Conservation (phyloP, 2,329 filamentous ascomycete species). For the Magnaporthales sp. region DNA sequence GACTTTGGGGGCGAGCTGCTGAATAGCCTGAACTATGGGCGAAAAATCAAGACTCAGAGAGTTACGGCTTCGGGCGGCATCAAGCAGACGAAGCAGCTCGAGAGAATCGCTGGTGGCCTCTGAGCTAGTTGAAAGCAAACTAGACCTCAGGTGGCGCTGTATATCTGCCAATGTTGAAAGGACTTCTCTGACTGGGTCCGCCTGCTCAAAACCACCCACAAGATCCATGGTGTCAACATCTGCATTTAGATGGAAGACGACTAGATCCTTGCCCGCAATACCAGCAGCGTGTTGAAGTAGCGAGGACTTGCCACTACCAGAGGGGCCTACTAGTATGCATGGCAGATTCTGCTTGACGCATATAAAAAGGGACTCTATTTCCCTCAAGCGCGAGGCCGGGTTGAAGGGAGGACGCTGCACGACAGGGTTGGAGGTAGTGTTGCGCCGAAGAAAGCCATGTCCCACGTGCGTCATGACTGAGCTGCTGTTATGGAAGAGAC, state of each 20-base stretch:
- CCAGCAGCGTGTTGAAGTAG: constrained; percentile 76
- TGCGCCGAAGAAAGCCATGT: constrained; percentile 59
- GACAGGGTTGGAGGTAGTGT: constrained; percentile 35
- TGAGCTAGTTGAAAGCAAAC: constrained; percentile 25
- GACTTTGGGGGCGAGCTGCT: constrained; percentile 29
- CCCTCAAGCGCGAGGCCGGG: constrained; percentile 48
- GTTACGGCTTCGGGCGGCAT: constrained; percentile 17
- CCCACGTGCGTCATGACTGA: constrained; percentile 67
- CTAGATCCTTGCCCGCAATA: constrained; percentile 63
- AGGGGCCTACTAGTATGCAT: constrained; percentile 76
- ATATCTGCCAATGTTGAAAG: constrained; percentile 16
- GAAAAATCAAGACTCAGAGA: constrained; percentile 27
- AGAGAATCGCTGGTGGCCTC: constrained; percentile 9
- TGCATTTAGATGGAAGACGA: constrained; percentile 83
- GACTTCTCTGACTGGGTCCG: constrained; percentile 68
- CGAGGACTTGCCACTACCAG: constrained; percentile 79
- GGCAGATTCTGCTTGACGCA: constrained; percentile 83
- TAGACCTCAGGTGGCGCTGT: background rate
- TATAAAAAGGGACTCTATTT: constrained; percentile 79
- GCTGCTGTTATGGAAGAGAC: constrained; percentile 65
- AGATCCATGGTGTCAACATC: constrained; percentile 97
- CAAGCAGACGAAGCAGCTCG: constrained; percentile 1
- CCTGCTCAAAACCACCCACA: constrained; percentile 93
- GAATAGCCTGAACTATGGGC: constrained; percentile 22
- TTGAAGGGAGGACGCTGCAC: background rate